Base-by-base conservation (phyloP, 2,329 filamentous ascomycete genomes). In the Pyrenochaeta sp. region DNA sequence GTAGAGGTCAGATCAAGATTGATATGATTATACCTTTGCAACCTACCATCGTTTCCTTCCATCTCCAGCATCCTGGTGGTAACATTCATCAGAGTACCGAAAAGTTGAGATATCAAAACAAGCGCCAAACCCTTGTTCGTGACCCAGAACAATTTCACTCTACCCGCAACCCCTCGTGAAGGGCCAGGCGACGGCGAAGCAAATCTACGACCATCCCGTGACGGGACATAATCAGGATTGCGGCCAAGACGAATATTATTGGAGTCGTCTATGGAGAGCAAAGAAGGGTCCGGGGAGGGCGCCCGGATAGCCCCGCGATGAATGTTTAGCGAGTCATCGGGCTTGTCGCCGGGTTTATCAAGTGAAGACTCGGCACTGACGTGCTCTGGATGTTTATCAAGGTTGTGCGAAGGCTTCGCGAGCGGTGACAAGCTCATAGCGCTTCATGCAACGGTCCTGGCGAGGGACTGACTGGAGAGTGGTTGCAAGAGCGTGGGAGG, bases 1-100 rank as follows among this genome's bases (percentile, higher is more conserved):
- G 14, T 17, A 17, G 7, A 15, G 21, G 26, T 48, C 22, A 47
- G 35, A 13, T 21, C 27, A n/a, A n/a, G 22, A n/a, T n/a, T n/a
- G n/a, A n/a, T n/a, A n/a, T n/a, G n/a, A n/a, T n/a, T n/a, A n/a
- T n/a, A n/a, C n/a, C n/a, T n/a, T n/a, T n/a, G n/a, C n/a, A n/a
- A n/a, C 31, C 7, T 63, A 63, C 69, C 86, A 53, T 88, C 77
- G 13, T 87, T 77, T 8, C 82, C 82, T 55, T 83, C 77, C 23
- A 81, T 77, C 66, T 95, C 89, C 26, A 96, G 75, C 8, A 93
- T 69, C 14, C 90, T 80, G 0, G 90, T 89, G 27, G 85, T 84
- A 7, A 95, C 82, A 67, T 94, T 95, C 92, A 96, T 96, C 38
- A 89, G 72, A 0, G 87, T 85, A 2, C 87, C 90, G 58, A 96